Evolutionary conservation across 73 alveolate species (phyloP).

Genomic region (Paramecium sexaurelia): DNA sequence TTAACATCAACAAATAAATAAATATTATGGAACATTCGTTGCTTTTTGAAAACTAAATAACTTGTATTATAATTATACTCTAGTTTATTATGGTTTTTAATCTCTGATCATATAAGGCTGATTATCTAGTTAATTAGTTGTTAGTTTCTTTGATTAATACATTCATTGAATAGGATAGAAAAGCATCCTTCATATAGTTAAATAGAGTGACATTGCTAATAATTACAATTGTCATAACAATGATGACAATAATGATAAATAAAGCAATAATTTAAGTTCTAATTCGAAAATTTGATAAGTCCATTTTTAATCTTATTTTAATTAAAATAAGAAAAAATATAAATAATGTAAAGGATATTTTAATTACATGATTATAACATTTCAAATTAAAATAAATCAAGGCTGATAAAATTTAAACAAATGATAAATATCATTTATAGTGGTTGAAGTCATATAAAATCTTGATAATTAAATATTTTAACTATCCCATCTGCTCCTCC

Average conservation of each 20-base stretch:
- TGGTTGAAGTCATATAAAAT: background rate
- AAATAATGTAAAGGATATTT: background rate
- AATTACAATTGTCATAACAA: background rate
- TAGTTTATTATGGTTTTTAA: conserved; percentile 6
- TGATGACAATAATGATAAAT: background rate
- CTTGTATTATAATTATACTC: background rate
- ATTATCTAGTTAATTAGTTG: background rate
- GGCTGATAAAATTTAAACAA: background rate
- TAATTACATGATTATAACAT: background rate
- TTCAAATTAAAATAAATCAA: background rate
- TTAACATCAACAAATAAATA: background rate
- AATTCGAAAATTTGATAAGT: background rate
- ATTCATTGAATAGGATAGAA: background rate
- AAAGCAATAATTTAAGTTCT: background rate
- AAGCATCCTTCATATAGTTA: background rate
- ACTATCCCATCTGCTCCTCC: conserved; percentile 72
- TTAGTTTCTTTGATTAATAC: background rate
- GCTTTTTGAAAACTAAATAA: background rate
- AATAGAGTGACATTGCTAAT: background rate
- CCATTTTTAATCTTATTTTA: background rate
- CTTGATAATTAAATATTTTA: conserved; percentile 56
- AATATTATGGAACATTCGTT: background rate
- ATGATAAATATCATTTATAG: conserved; percentile 14
- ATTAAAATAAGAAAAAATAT: background rate
- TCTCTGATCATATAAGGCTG: background rate